These are phyloP conservation scores for Cenchrus fungigraminus DNA, from an alignment of 176 grass and related monocot species.

Conservation along the genomic window DNA sequence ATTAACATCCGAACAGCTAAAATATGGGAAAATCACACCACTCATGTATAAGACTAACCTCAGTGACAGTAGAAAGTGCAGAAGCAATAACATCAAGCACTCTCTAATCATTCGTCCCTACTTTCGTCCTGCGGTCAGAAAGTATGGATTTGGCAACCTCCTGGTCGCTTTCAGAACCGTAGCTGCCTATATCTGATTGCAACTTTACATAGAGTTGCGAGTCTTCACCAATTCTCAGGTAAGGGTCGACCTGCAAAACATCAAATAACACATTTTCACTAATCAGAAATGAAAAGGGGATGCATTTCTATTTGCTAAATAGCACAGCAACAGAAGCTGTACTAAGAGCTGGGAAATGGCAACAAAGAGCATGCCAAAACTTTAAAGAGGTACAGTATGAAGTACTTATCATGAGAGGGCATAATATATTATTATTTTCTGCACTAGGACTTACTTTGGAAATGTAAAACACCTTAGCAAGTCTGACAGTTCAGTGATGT, in stretches of 20 bases:
- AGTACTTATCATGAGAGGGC: constrained; percentile 1
- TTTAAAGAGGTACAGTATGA: background rate
- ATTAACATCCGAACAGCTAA: constrained; percentile 18
- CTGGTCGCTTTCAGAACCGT: constrained; percentile 78
- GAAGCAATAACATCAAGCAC: constrained; percentile 68
- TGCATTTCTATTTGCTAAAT: constrained; percentile 30
- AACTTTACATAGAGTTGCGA: constrained; percentile 81
- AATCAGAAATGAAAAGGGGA: constrained; percentile 16
- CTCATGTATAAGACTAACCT: constrained; percentile 55
- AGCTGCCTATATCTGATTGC: constrained; percentile 81
- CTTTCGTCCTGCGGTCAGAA: constrained; percentile 58
- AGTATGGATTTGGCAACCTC: constrained; percentile 65
- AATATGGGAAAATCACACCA: constrained; percentile 20
- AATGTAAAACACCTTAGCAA: constrained; percentile 55
- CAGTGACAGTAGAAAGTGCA: constrained; percentile 60
- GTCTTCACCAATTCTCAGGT: constrained; percentile 90
- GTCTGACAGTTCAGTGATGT: constrained; percentile 69
- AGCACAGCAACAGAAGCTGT: background rate
- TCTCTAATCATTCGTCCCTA: constrained; percentile 53
- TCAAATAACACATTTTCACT: constrained; percentile 33
- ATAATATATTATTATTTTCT: constrained; percentile 30
- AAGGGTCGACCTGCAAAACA: constrained; percentile 80
- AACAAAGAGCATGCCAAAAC: background rate
- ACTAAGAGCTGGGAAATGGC: background rate
- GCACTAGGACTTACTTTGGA: constrained; percentile 68